Evolutionary conservation across 2,329 filamentous ascomycete species (phyloP), one percentile per base, ranked within the genome.

Genomic region (Paecilomyces dactylethromorphus): DNA sequence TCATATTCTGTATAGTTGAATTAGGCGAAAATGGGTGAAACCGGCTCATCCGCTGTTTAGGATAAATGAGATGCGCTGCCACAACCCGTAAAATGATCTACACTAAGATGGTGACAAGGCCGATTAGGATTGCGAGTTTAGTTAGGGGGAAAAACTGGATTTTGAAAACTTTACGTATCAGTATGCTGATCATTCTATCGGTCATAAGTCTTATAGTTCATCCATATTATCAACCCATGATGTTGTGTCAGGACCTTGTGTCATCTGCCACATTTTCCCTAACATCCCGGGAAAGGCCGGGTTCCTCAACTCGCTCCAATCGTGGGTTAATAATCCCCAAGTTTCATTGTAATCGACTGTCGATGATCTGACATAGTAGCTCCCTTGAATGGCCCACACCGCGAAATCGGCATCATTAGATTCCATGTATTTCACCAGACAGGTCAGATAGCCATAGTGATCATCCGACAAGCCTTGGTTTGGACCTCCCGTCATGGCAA

Each of bases 331-430:
- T 15, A 81, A 67, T 0, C 82, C 84, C 76, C 77, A 86, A 0
- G 72, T 73, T 73, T 86, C 82, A 31, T 85, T 80, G 50, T 74
- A 73, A 61, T 84, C 80, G 15, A 81, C 69, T 8, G 65, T 69
- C 29, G 79, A 78, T 58, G 81, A 73, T n/a, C 82, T 74, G 11
- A 84, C 75, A 62, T 86, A 86, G 63, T 85, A 87, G 59, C 80
- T 82, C 12, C 84, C 84, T 68, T 83, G 79, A 51, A 86, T 64
- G 3, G 80, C 81, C 84, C 84, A 86, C 12, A 84, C 73, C 1
- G 80, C 79, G 83, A 84, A 86, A 60, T 86, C 84, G 33, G 79
- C 79, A 64, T 86, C 82, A 68, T 85, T 86, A 50, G 71, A 68
- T 54, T 78, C 71, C 74, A 86, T 78, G 58, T 84, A 84, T 11